phyloP scores from a whole-genome alignment of 305 asterid species.

The Solanum chacoense region DNA sequence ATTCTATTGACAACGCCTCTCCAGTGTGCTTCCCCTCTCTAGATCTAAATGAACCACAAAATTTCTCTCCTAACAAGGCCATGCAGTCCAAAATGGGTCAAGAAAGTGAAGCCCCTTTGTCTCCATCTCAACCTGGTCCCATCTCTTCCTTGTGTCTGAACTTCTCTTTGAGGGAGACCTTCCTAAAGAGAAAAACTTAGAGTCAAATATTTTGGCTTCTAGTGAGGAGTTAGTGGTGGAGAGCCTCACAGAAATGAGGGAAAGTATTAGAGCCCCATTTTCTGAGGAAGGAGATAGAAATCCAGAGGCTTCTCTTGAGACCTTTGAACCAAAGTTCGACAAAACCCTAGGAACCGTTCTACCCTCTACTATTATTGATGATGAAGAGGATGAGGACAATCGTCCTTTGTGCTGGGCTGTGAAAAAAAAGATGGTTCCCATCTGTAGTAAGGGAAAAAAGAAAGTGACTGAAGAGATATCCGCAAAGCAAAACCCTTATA shows the following conservation, averaged over 20 bases:
- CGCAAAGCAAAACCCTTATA: neutral
- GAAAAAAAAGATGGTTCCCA: neutral
- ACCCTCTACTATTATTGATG: neutral
- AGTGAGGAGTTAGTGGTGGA: neutral
- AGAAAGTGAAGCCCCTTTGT: neutral
- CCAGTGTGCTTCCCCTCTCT: neutral
- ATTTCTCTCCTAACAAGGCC: neutral
- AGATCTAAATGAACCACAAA: neutral
- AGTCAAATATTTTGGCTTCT: neutral
- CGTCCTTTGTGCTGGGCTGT: neutral
- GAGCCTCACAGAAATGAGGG: neutral
- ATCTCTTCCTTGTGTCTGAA: neutral
- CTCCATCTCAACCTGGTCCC: neutral
- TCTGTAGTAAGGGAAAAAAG: neutral
- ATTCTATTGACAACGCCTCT: neutral
- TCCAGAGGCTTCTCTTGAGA: neutral
- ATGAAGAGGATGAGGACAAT: neutral
- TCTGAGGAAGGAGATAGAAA: neutral
- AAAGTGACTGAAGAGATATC: neutral
- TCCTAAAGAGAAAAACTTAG: too few species aligned
- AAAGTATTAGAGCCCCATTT: neutral
- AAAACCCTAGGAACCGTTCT: neutral
- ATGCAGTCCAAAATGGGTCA: neutral
- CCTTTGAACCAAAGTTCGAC: neutral
- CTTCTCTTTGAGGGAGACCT: neutral